phyloP scores from a whole-genome alignment of 108 stramenopile genomes.

The Craspedostauros australis region DNA sequence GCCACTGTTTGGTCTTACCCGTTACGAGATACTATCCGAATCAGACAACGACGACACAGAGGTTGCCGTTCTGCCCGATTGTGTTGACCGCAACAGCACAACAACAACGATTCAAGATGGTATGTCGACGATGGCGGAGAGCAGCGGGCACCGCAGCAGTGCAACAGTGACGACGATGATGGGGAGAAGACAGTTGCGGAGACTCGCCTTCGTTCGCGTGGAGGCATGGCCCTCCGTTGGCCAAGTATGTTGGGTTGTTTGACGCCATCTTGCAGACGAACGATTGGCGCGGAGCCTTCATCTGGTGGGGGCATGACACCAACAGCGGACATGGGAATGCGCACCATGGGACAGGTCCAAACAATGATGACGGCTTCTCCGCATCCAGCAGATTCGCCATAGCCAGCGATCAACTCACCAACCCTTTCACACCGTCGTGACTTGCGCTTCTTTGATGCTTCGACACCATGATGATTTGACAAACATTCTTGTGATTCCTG shows the following conservation, averaged over 20 bases:
- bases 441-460: background rate
- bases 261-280: background rate
- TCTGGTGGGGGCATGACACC: background rate
- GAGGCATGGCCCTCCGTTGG: background rate
- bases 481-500: background rate
- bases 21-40: too few relatives aligned
- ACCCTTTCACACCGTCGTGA: background rate
- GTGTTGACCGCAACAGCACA: too few relatives aligned
- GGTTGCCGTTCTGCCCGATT: too few relatives aligned
- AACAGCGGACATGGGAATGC: too few relatives aligned
- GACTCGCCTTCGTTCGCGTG: too few relatives aligned
- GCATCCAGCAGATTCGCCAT: too few relatives aligned
- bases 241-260: background rate
- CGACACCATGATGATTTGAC: background rate
- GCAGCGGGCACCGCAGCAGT: background rate
- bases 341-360: too few relatives aligned
- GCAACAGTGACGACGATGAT: background rate
- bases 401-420: background rate
- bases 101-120: slow-evolving; percentile 6
- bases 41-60: too few relatives aligned
- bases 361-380: too few relatives aligned
- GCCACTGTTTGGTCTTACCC: too few relatives aligned
- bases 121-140: slow-evolving; percentile 1
- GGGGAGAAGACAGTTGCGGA: background rate
- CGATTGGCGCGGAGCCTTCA: background rate